Evolutionary conservation across 768 basidiomycete genomes (phyloP), one percentile per base, ranked within the genome.

Genomic region (Macrolepiota dolichaula): DNA sequence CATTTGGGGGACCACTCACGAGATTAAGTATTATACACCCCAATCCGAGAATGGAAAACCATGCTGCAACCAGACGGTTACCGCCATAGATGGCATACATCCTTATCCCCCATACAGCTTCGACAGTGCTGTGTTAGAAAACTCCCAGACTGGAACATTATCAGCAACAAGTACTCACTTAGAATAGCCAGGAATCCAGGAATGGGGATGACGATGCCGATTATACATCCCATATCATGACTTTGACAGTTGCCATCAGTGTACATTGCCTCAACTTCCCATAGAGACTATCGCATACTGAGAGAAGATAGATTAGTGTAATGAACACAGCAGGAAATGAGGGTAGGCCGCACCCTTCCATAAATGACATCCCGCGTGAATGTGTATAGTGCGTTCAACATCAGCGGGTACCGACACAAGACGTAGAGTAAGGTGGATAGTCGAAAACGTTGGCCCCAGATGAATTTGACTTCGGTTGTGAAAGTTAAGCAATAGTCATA

Each of bases 401-500:
- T 22, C 10, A 55, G 11, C 5, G 55, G 40, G 44, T 55, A 55
- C n/a, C 55, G 55, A 25, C 55, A 55, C 12, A 55, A n/a, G 25
- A 55, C n/a, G 17, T 55, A 55, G 13, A 55, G 40, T 24, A 55
- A 13, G 9, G 55, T 55, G 7, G 55, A 42, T 9, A 42, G 40
- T 11, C 55, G 55, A 19, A 42, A 55, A 15, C 38, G 55, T 35
- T 55, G 37, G 29, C 36, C 44, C 55, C 55, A 55, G 38, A 55
- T 55, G n/a, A 42, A 25, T 24, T n/a, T 11, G 24, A 46, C 40
- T 32, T 55, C 55, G 6, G 24, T 15, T 3, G 38, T 52, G n/a
- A n/a, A n/a, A n/a, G n/a, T n/a, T n/a, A n/a, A n/a, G n/a, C n/a
- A n/a, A n/a, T 52, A 52, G 24, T 52, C 51, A 35, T 52, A 52